Evolutionary conservation across 164 flowering plant genomes (phyloP), one percentile per base, ranked within the genome.

Genomic region (Vitis rotundifolia): DNA sequence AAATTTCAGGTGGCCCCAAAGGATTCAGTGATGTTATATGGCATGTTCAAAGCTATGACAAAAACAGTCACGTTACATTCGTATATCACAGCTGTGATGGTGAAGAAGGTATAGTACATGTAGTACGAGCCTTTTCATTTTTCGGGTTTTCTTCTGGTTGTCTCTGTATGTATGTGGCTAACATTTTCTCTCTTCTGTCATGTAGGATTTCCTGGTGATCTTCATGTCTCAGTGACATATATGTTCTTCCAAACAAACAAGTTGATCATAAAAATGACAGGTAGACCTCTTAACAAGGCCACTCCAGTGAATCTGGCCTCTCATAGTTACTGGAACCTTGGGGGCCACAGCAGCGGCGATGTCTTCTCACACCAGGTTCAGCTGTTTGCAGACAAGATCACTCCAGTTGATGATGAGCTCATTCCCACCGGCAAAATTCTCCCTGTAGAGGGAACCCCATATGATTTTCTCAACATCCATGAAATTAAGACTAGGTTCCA

Each of bases 351-450:
- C 37, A 64, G 76, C 9, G 80, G 80, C 29, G 50, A 57, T 16
- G 63, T 77, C 37, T 69, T 78, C 15, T 49, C 67, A 2, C 78
- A 78, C 66, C 48, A 61, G 2, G 13, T 75, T 57, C 78, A 78
- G 57, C 14, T 78, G 47, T 86, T 81, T 5, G 91, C 72, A 0
- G 83, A 88, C 18, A 64, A 75, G 12, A 74, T 80, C 67, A 91
- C 94, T 2, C 90, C 90, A 0, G 86, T 85, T 4, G 82, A 88
- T 58, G 16, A 67, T 0, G 6, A 75, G 1, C 90, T 89, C 64
- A 89, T 91, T 68, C 97, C 97, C 11, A 91, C 91, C 0, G 97
- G 97, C 11, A 37, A 83, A 66, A 65, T 88, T 26, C 15, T 29
- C 5, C 11, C 88, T 0, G 84, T 89, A 1, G 57, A 80, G 57